Conservation (phyloP, 1,139 yeast species). For the Diutina siamensis region DNA sequence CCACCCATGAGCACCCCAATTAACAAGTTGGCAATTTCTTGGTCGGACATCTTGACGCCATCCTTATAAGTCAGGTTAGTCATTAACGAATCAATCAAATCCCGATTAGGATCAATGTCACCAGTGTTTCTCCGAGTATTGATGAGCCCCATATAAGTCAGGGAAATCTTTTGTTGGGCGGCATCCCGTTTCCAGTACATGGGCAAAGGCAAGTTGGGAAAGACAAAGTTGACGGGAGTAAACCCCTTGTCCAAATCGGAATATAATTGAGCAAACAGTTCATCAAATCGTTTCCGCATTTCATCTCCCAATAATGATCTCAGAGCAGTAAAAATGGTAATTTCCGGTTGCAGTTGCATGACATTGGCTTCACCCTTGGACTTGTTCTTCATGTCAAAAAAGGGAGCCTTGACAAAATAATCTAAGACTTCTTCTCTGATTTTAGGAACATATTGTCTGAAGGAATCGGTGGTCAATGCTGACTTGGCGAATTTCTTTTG, state of each 20-base stretch:
- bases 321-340: conserved; percentile 93
- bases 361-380: conserved; percentile 52
- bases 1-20: conserved; percentile 99
- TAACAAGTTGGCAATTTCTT: conserved; percentile 84
- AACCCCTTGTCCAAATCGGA: conserved; percentile 94
- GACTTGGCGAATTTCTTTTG: conserved; percentile 94
- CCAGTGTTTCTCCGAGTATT: conserved; percentile 58
- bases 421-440: conserved; percentile 65
- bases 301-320: conserved; percentile 86
- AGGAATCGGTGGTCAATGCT: conserved; percentile 79
- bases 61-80: conserved; percentile 77
- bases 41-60: conserved; percentile 88
- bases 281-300: conserved; percentile 72
- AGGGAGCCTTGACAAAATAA: conserved; percentile 39
- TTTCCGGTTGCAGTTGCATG: conserved; percentile 82
- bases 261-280: conserved; percentile 75
- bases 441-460: conserved; percentile 76
- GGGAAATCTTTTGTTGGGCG: conserved; percentile 75
- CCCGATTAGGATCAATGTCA: conserved; percentile 69
- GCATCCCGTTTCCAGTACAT: conserved; percentile 72
- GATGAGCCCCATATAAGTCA: conserved; percentile 72
- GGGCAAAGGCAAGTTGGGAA: conserved; percentile 88
- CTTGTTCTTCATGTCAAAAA: conserved; percentile 28
- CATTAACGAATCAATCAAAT: conserved; percentile 83
- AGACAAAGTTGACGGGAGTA: conserved; percentile 90